Evolutionary conservation across 108 stramenopile species (phyloP), one percentile per base, ranked within the genome.

Genomic region (Nitzschia putrida): DNA sequence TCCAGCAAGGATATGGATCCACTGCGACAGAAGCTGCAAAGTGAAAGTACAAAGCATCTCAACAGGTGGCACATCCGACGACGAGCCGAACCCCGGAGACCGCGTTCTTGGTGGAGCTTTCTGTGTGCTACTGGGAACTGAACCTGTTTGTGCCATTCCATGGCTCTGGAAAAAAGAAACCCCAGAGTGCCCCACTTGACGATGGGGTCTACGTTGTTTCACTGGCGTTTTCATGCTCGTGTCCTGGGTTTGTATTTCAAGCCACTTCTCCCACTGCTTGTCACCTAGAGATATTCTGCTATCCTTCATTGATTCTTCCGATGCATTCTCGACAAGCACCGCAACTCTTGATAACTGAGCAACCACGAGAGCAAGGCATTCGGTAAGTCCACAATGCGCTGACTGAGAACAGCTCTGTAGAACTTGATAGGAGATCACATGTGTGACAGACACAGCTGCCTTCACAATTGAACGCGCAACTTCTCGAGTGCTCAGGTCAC

Each of bases 1-100:
- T 4, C 60, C 76, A 54, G 69, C 56, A 0, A 81, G 43, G 44
- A 72, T 68, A 61, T 84, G 72, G 16, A 84, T 52, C 80, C 80
- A 81, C 23, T 84, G 80, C 10, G 80, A 69, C 38, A 81, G 34
- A n/a, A 67, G 29, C 11, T 72, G 70, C 42, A 55, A 63, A 47
- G 14, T 24, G 38, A 72, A 34, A 34, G 29, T 34, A 34, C 29
- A 34, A 34, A 34, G 3, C 29, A 34, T 4, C 4, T 4, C 29
- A 3, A 4, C 29, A 34, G 29, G 29, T 34, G 29, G 29, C 4
- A 34, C 29, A 34, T 34, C 29, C 4, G 29, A 34, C 29, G 29
- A 34, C 4, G 29, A 3, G 3, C 29, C 29, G 4, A 34, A 34
- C 29, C 29, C 29, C 29, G 1, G 29, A 34, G 29, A 34, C 3